A percentile compares a stretch with the other conserved stretches of the same genome.
Conservation (phyloP, 106 monocot genomes). For the Agapanthus africanus region DNA sequence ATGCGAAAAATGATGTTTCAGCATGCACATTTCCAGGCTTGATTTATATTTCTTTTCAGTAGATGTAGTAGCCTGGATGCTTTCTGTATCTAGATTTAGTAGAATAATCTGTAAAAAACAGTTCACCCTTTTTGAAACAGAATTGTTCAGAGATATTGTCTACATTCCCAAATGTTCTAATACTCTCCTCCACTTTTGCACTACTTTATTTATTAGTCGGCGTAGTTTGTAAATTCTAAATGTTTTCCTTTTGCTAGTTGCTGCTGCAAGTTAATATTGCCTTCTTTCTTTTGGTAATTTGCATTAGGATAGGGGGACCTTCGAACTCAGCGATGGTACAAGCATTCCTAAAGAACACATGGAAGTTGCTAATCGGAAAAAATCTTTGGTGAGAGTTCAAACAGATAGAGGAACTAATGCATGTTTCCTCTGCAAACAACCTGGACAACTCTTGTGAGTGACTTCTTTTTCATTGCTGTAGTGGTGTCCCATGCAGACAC, state of each 20-base stretch:
- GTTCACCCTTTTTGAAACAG: conserved; percentile 7
- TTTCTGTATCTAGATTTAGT: background rate
- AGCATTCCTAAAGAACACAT: background rate
- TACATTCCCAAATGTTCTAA: conserved; percentile 4
- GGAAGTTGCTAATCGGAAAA: background rate
- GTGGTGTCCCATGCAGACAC: background rate
- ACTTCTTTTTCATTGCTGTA: background rate
- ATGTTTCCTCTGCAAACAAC: conserved; percentile 41
- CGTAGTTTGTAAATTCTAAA: background rate
- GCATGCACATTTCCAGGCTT: background rate
- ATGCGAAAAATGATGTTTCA: conserved; percentile 10
- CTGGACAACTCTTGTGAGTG: conserved; percentile 39
- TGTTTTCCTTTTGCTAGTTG: conserved; percentile 4
- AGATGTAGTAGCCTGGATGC: background rate
- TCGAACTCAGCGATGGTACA: background rate
- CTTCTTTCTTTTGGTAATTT: conserved; percentile 9
- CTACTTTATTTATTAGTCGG: background rate
- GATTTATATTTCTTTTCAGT: background rate
- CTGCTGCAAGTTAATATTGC: conserved; percentile 12
- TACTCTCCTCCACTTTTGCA: background rate
- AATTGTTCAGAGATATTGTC: conserved; percentile 2
- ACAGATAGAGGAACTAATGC: conserved; percentile 10
- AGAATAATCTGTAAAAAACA: background rate
- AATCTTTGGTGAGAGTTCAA: conserved; percentile 6
- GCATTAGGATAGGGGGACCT: conserved; percentile 28